Conservation (phyloP, 192 early-diverging fungal genomes). For the Coemansia sp. region DNA sequence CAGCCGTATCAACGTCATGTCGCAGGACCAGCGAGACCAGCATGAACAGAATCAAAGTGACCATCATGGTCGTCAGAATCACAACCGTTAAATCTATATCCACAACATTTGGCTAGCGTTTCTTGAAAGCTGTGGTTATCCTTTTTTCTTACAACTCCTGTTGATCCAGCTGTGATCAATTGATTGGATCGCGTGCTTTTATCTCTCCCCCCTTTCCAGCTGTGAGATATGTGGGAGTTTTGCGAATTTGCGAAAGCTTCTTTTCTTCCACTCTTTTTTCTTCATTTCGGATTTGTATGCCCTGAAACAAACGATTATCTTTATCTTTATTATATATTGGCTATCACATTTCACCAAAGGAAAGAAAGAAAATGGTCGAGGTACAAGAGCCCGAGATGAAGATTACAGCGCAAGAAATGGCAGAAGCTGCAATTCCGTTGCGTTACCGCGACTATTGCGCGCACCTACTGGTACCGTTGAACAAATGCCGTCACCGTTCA, state of each 20-base stretch:
- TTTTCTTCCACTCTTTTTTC: not conserved
- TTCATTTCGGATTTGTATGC: conserved; percentile 1
- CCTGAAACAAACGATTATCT: too few relatives aligned
- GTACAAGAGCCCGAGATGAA: conserved; percentile 69
- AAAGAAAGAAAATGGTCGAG: conserved; percentile 35
- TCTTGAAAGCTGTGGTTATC: too few relatives aligned
- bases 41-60: not conserved
- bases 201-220: not conserved
- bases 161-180: too few relatives aligned
- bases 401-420: conserved; percentile 84
- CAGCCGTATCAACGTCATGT: conserved; percentile 16
- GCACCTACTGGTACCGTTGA: conserved; percentile 83
- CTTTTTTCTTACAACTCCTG: too few relatives aligned
- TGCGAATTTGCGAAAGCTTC: too few relatives aligned
- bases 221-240: too few relatives aligned
- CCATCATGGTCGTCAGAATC: not conserved
- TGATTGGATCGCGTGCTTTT: too few relatives aligned
- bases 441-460: conserved; percentile 94
- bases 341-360: too few relatives aligned
- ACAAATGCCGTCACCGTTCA: conserved; percentile 86
- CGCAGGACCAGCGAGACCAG: not conserved
- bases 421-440: conserved; percentile 77
- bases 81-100: too few relatives aligned
- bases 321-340: too few relatives aligned
- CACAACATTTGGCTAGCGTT: too few relatives aligned